These are phyloP conservation scores for Pholiota molesta DNA, from an alignment of 768 basidiomycete species.

Conservation along the genomic window DNA sequence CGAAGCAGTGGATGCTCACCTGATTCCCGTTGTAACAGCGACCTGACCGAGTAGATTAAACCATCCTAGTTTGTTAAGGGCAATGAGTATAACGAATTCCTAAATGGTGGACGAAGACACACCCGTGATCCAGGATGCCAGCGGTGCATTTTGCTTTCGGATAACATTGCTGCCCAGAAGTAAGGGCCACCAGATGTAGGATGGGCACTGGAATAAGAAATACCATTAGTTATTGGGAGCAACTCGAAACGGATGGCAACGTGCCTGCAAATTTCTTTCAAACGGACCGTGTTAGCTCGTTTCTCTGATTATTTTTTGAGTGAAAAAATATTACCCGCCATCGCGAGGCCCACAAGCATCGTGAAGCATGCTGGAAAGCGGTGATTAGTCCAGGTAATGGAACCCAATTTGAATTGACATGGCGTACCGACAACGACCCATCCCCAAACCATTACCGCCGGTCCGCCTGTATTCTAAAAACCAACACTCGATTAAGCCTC, in stretches of 20 bases:
- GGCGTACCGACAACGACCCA: constrained; percentile 66
- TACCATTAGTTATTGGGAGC: neutral
- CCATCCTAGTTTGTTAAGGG: constrained; percentile 44
- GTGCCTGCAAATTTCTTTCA: constrained; percentile 52
- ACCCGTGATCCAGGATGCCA: constrained; percentile 77
- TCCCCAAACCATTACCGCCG: constrained; percentile 79
- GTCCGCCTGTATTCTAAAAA: constrained; percentile 69
- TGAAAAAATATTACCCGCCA: constrained; percentile 55
- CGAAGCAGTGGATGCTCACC: constrained; percentile 46
- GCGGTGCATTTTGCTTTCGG: constrained; percentile 57
- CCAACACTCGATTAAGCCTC: constrained; percentile 1
- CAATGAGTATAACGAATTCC: neutral
- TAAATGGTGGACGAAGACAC: constrained; percentile 1
- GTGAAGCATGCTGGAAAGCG: constrained; percentile 58
- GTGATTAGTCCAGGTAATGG: neutral
- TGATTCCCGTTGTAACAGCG: constrained; percentile 76
- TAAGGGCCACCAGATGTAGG: constrained; percentile 78
- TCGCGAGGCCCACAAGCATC: constrained; percentile 70
- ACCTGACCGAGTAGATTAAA: constrained; percentile 78
- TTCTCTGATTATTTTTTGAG: neutral
- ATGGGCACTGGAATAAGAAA: constrained; percentile 49
- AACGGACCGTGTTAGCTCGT: neutral
- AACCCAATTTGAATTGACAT: neutral
- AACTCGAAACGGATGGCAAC: neutral
- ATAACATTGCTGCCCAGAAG: constrained; percentile 82